phyloP scores from a whole-genome alignment of 805 yeast species.

The Zygosaccharomyces bisporus region DNA sequence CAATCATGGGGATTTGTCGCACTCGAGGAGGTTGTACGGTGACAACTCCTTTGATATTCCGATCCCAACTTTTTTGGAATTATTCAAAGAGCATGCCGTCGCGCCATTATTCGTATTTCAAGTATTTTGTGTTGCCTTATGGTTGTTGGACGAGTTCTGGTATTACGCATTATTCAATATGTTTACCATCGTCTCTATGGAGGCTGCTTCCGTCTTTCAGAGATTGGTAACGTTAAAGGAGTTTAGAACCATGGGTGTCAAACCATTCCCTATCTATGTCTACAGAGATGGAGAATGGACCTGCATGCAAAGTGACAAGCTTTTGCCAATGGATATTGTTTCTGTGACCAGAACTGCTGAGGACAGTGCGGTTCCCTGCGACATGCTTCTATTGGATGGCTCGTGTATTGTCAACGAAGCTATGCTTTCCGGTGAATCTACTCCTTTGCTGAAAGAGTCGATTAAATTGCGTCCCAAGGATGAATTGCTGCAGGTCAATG shows the following conservation, averaged over 20 bases:
- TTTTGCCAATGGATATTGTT: conserved; percentile 89
- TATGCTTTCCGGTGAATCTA: conserved; percentile 97
- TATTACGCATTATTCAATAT: conserved; percentile 86
- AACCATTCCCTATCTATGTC: conserved; percentile 77
- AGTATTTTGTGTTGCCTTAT: conserved; percentile 88
- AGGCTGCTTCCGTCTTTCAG: conserved; percentile 91
- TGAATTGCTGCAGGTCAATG: conserved; percentile 68
- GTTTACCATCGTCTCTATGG: conserved; percentile 90
- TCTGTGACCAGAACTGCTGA: conserved; percentile 85
- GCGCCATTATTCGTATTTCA: conserved; percentile 98
- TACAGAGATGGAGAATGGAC: conserved; percentile 70
- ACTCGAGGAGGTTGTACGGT: conserved; percentile 63
- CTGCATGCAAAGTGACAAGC: conserved; percentile 61
- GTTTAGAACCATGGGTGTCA: conserved; percentile 95
- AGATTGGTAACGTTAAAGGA: conserved; percentile 92
- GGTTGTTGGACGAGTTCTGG: conserved; percentile 98
- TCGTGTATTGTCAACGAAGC: conserved; percentile 97
- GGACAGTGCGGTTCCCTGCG: conserved; percentile 93
- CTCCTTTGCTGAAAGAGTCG: conserved; percentile 92
- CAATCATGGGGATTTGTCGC: conserved; percentile 49
- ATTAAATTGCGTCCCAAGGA: conserved; percentile 73
- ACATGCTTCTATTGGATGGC: conserved; percentile 79
- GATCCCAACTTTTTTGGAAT: conserved; percentile 82
- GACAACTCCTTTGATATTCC: conserved; percentile 90
- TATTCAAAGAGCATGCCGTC: conserved; percentile 95